Evolutionary conservation across 2,329 filamentous ascomycete species (phyloP).

Genomic region (Cytospora piceae): DNA sequence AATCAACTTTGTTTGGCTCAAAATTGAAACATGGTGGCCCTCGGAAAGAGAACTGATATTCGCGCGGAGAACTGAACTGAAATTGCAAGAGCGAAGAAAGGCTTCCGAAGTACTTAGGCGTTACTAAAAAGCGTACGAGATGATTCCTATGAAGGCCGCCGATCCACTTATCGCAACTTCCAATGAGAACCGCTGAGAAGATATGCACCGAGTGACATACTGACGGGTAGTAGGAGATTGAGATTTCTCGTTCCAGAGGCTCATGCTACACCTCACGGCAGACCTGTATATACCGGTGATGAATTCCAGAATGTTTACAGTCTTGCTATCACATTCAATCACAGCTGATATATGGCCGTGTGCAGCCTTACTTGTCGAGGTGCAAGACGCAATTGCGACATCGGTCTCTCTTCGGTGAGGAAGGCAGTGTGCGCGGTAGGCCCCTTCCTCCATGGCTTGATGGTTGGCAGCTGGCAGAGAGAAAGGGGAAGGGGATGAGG

Average conservation of each 20-base stretch:
- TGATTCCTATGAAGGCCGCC: background rate
- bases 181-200: background rate
- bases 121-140: background rate
- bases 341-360: background rate
- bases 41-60: constrained; percentile 18
- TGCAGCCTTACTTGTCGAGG: background rate
- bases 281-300: background rate
- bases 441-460: background rate
- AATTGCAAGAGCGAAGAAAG: constrained; percentile 14
- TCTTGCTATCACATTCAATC: background rate
- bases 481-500: background rate
- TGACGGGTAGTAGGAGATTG: background rate
- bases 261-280: background rate
- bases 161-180: background rate
- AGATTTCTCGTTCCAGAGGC: background rate
- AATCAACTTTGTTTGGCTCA: constrained; percentile 12
- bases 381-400: background rate
- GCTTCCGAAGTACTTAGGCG: constrained; percentile 1
- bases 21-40: constrained; percentile 20
- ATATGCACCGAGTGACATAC: background rate
- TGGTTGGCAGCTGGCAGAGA: background rate
- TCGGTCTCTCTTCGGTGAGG: background rate
- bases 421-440: background rate
- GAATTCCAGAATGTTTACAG: background rate
- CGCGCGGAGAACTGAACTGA: constrained; percentile 12